Evolutionary conservation across 1,284 basidiomycete genomes (phyloP), one percentile per base, ranked within the genome.

Genomic region (Cystobasidium slooffiae): DNA sequence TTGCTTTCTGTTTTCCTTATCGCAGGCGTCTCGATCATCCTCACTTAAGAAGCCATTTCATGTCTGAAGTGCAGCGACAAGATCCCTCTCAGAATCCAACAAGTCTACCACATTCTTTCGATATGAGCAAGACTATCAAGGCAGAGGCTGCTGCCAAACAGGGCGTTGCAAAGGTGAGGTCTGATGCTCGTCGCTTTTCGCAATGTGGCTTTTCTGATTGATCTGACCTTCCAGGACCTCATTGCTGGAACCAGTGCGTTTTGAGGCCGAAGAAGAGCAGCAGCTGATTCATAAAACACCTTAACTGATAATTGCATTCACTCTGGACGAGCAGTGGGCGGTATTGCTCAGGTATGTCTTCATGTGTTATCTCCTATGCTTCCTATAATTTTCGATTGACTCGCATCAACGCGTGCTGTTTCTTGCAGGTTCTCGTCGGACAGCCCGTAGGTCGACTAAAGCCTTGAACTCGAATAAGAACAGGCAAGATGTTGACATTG

Each of bases 331-430:
- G 51, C 22, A 74, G 72, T 74, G 72, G 72, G 72, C 44, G 72
- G 72, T 44, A 68, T 74, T 37, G 72, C 72, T 6, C 72, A 74
- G 65, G 72, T 74, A 62, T 43, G 70, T 37, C 12, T 43, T 22
- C 31, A 10, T 7, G 24, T 20, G 53, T 31, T 52, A 49, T 22
- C 7, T 18, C 56, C 9, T 63, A 22, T 53, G 12, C 18, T 14
- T 52, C 47, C 12, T 6, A n/a, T 31, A 62, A 51, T 61, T 55
- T 51, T 61, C 55, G 68, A 70, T 62, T 62, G 68, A 46, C 55
- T 61, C 52, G 14, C 14, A 22, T 39, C 44, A 18, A 37, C 66
- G 51, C 46, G 58, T 51, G 43, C 62, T 41, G 37, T 59, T 59
- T 59, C 56, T 31, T 31, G 31, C 31, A 73, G 70, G 70, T 73